Evolutionary conservation across 1,139 yeast genomes (phyloP), one percentile per base, ranked within the genome.

Genomic region (Pichia sp.): DNA sequence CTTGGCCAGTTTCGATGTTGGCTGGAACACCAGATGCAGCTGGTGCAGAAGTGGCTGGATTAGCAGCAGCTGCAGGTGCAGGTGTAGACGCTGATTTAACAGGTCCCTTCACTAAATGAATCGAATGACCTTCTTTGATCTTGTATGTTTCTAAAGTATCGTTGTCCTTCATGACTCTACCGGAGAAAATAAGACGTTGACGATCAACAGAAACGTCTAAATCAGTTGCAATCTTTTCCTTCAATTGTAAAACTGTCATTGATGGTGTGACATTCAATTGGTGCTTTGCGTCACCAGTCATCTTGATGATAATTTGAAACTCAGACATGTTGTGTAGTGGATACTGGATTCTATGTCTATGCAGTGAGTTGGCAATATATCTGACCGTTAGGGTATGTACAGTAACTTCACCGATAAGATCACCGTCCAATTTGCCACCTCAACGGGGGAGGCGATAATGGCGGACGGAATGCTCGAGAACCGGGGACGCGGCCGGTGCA

Each of bases 111-210:
- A 93, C 97, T 58, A 93, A 67, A 67, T 93, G 99, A 50, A 93
- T 73, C 1, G 96, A 84, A 66, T 88, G 96, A 21, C 95, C 97
- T 44, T 77, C 71, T 65, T 87, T 87, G 59, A 93, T 79, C 66
- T 89, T 89, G 71, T 91, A 91, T 7, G 81, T 72, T 27, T 75
- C 82, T 11, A 93, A 68, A 11, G 87, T 77, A 58, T 90, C 95
- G 31, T 71, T 72, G 61, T 93, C 96, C 64, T 91, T 91, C 62
- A 93, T 76, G 38, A 93, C 96, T 59, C 93, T 85, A 34, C 99
- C 99, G 3, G 96, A 87, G 69, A 86, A 93, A 60, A 93, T 91
- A 63, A 93, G 76, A 50, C 98, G 76, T 67, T 91, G 98, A 54
- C 85, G 78, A 20, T 76, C 85, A 2, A 81, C 82, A 6, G 95